Evolutionary conservation across 2,329 filamentous ascomycete species (phyloP).

Genomic region (Cladobotryum mycophilum): DNA sequence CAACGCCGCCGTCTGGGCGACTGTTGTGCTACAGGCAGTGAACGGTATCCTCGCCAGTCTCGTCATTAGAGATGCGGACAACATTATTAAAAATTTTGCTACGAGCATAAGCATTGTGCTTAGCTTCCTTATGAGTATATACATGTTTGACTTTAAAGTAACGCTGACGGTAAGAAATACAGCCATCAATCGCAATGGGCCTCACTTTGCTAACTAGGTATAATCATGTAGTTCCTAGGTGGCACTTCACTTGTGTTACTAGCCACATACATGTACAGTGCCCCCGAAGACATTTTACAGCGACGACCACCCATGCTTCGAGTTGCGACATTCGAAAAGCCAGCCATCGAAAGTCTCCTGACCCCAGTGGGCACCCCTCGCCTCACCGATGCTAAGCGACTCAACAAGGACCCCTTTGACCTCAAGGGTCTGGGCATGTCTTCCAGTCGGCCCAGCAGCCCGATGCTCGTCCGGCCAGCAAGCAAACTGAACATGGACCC

Average conservation of each 20-base stretch:
- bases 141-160: slow-evolving; percentile 75
- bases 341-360: slow-evolving; percentile 46
- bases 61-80: slow-evolving; percentile 42
- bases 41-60: slow-evolving; percentile 69
- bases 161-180: slow-evolving; percentile 59
- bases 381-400: slow-evolving; percentile 24
- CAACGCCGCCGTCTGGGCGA: slow-evolving; percentile 83
- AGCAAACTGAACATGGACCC: slow-evolving; percentile 30
- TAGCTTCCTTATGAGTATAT: slow-evolving; percentile 77
- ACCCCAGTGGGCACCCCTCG: slow-evolving; percentile 32
- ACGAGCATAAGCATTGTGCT: slow-evolving; percentile 87
- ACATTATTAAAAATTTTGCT: slow-evolving; percentile 90
- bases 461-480: slow-evolving; percentile 34
- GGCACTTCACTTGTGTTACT: slow-evolving; percentile 74
- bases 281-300: slow-evolving; percentile 47
- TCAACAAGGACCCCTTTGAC: slow-evolving; percentile 37
- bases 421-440: slow-evolving; percentile 33
- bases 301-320: slow-evolving; percentile 57
- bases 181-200: neutral
- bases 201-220: neutral
- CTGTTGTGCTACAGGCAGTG: slow-evolving; percentile 73
- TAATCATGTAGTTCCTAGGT: slow-evolving; percentile 61
- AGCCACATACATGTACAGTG: slow-evolving; percentile 80
- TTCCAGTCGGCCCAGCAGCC: slow-evolving; percentile 42
- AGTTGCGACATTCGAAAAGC: slow-evolving; percentile 73